Base-by-base conservation (phyloP, 106 monocot genomes). In the Dioscorea alata region DNA sequence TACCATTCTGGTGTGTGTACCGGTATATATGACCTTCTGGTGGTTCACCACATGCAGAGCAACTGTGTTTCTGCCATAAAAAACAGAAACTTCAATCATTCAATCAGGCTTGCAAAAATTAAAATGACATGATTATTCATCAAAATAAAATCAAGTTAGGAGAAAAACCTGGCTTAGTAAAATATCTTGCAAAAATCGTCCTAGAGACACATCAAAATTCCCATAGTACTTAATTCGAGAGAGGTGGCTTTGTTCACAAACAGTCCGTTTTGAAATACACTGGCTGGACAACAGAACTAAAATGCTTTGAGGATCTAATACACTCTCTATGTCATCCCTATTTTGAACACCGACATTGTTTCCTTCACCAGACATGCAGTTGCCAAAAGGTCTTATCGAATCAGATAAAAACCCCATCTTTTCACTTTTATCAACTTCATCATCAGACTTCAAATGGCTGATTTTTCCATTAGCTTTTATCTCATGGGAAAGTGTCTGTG, bases 211-310 rank as follows among this genome's bases (percentile, higher is more conserved):
- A 73, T 99, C 99, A 65, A 79, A 85, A 67, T 83, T 76, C 13
- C 99, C 90, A 78, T 99, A 99, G 65, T 85, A 99, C 20, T 88
- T 88, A 35, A 99, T 99, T 57, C 90, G 99, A 34, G 83, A 79
- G 74, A 99, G 79, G 73, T 88, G 90, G 61, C 79, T 80, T 57
- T 85, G 83, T 71, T 90, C 88, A 67, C 99, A 99, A 73, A 80
- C 68, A 14, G 60, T 60, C 34, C 80, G 66, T 52, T 85, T 99
- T 23, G 72, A 71, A n/a, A 76, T 80, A 73, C 84, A 82, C 50
- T 74, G 74, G 35, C 81, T 85, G 54, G 93, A 93, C 34, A 76
- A 42, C 66, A 93, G 73, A 66, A 93, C 71, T 63, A 99, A 74
- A 60, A 92, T 92, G 62, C 90, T 90, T 63, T 85, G 71, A 9